These are phyloP conservation scores for Kappamyces sp. DNA, from an alignment of 192 early-diverging fungal genomes.

Conservation along the genomic window DNA sequence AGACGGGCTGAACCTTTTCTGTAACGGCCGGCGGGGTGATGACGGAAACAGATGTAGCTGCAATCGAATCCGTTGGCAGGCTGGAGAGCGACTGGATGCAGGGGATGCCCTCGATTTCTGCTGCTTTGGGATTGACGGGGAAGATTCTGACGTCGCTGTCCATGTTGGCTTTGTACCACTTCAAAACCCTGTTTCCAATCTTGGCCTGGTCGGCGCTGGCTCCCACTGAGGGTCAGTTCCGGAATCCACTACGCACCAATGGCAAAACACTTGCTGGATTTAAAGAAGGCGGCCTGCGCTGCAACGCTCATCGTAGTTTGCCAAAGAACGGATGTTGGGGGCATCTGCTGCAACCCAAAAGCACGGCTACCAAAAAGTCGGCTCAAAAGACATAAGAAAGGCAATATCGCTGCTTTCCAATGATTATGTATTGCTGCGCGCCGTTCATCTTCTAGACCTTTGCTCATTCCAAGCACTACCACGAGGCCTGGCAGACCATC, in stretches of 20 bases:
- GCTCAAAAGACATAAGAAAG: too few species aligned
- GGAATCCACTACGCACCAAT: not conserved
- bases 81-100: conserved; percentile 30
- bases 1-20: conserved; percentile 21
- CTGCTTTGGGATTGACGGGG: conserved; percentile 27
- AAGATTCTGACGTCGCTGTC: conserved; percentile 34
- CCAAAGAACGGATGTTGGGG: conserved; percentile 1
- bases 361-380: too few species aligned
- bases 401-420: too few species aligned
- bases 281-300: not conserved
- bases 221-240: conserved; percentile 55
- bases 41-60: conserved; percentile 53
- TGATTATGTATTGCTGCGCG: too few species aligned
- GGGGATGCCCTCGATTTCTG: conserved; percentile 18
- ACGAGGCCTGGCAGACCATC: conserved; percentile 1
- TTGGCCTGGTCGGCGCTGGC: conserved; percentile 66
- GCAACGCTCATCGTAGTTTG: not conserved
- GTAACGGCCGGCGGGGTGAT: conserved; percentile 68
- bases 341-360: not conserved
- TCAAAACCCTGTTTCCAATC: conserved; percentile 79
- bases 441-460: not conserved
- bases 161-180: conserved; percentile 52
- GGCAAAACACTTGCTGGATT: conserved; percentile 1
- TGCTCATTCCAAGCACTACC: not conserved
- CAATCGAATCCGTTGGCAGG: conserved; percentile 21